A percentile compares a stretch with the other conserved stretches of the same genome.
These are phyloP conservation scores for Camellia japonica DNA, from an alignment of 148 eudicot species.

Conservation along the genomic window DNA sequence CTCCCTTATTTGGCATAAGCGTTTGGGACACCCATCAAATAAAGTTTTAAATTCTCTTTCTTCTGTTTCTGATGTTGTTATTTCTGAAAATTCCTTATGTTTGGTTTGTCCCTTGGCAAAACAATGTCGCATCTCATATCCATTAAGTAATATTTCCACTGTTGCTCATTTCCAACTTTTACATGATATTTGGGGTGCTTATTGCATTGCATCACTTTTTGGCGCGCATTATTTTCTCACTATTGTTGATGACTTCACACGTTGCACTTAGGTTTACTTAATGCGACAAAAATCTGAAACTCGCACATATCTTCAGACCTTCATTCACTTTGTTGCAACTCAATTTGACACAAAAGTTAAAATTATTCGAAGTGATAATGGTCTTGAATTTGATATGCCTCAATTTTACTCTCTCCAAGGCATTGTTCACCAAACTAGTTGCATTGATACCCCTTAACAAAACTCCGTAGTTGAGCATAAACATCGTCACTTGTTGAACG, in stretches of 20 bases:
- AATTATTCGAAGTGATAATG: neutral
- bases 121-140: neutral
- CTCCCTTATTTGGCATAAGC: too few relatives aligned
- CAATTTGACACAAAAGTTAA: neutral
- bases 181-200: conserved; percentile 1
- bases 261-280: neutral
- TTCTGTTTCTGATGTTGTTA: too few relatives aligned
- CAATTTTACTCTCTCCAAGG: neutral
- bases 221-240: neutral
- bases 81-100: too few relatives aligned
- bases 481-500: neutral
- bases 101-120: neutral
- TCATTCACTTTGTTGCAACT: neutral
- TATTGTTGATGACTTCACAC: neutral
- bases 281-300: neutral
- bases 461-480: neutral
- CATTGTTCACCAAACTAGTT: neutral
- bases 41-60: too few relatives aligned
- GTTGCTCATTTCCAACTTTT: neutral
- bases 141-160: neutral
- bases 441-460: conserved; percentile 2
- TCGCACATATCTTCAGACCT: neutral
- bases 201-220: neutral
- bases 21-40: too few relatives aligned
- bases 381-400: neutral